Base-by-base conservation (phyloP, 2,329 filamentous ascomycete genomes). In the Tolypocladium tundrense region DNA sequence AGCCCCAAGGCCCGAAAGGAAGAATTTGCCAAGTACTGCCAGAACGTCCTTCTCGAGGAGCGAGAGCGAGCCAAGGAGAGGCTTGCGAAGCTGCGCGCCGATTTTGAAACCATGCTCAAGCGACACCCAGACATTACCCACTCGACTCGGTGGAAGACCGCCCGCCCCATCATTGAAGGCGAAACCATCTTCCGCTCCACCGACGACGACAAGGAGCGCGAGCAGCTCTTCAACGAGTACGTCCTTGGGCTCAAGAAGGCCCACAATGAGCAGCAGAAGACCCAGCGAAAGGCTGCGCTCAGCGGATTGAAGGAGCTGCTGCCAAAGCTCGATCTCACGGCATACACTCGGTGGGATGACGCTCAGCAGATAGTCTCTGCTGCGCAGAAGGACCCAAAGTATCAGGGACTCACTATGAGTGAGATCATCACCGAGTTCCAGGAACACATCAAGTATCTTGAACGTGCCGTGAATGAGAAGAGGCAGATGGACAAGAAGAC, bases 91-190 rank as follows among this genome's bases (percentile, higher is more conserved):
- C 81, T 97, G 68, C 90, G 91, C 67, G 82, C 89, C 72, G 94
- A 97, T 78, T 99, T 99, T 73, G 88, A 88, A 65, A 92, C 87
- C 57, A 99, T 99, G 94, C 82, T 99, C 64, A 91, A 88, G 74
- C 92, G 91, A 64, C 93, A 99, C 72, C 91, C 92, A 60, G 94
- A 99, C 73, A 97, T 99, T 73, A 94, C 92, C 73, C 86, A 97
- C 72, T 97, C 95, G 73, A 97, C 93, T 48, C 88, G 91, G 61
- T 99, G 94, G 94, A 96, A 91, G 81, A 97, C 91, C 19, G 94
- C 93, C 56, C 87, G 90, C 54, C 91, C 91, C 11, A 95, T 97
- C 63, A 91, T 99, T 61, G 91, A 97, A 73, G 88, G 88, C 54
- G 94, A 99, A 78, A 94, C 91, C 53, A 94, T 96, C 60, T 99